Percentiles rank a stretch among this genome's conserved stretches.
These are phyloP conservation scores for Pleurostoma richardsiae DNA, from an alignment of 2,329 filamentous ascomycete genomes.

Conservation along the genomic window DNA sequence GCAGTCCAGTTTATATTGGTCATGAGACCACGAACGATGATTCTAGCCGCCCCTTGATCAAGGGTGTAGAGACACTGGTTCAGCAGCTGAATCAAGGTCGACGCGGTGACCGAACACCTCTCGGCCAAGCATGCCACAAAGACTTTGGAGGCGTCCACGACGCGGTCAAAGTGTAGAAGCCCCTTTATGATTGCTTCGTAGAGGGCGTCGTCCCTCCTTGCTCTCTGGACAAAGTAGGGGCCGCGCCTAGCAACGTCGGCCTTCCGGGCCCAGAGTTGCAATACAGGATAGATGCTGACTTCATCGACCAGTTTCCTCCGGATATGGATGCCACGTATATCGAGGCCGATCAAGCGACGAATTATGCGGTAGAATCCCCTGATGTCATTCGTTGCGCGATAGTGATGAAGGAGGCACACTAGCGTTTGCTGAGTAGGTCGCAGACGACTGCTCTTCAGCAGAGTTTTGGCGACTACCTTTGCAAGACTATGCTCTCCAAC, in stretches of 20 bases:
- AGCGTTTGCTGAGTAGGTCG: conserved; percentile 44
- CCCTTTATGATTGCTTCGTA: conserved; percentile 41
- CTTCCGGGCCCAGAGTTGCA: background rate
- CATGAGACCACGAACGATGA: conserved; percentile 25
- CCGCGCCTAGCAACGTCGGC: background rate
- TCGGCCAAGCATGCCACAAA: conserved; percentile 32
- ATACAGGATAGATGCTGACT: background rate
- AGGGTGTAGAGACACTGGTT: conserved; percentile 34
- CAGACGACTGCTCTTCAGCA: conserved; percentile 36
- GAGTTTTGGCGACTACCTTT: conserved; percentile 46
- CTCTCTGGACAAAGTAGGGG: conserved; percentile 29
- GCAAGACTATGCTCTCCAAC: conserved; percentile 43
- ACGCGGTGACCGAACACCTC: conserved; percentile 22
- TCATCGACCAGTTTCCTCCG: conserved; percentile 26
- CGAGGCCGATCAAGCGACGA: conserved; percentile 38
- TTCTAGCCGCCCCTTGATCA: conserved; percentile 26
- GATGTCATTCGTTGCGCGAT: conserved; percentile 33
- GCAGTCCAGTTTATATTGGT: conserved; percentile 16
- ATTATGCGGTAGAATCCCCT: conserved; percentile 38
- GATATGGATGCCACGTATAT: conserved; percentile 32
- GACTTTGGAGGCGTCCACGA: conserved; percentile 36
- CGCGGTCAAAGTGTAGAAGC: conserved; percentile 40
- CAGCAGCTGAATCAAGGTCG: conserved; percentile 29
- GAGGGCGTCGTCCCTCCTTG: conserved; percentile 28
- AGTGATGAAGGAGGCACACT: conserved; percentile 45